These are phyloP conservation scores for Kuraishia borneana DNA, from an alignment of 805 yeast genomes.

Conservation along the genomic window DNA sequence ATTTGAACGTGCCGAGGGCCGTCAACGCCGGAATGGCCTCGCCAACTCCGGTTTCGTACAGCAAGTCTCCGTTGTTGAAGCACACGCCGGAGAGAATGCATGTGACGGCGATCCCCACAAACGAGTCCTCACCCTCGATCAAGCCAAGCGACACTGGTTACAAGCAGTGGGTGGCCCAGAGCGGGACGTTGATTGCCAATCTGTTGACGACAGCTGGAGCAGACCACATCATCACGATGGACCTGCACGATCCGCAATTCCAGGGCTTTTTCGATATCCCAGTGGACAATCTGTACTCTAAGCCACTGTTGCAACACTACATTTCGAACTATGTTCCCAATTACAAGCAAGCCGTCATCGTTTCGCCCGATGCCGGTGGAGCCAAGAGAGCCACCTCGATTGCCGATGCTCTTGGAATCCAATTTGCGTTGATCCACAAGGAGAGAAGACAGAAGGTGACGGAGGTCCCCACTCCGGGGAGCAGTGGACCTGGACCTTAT, in stretches of 20 bases:
- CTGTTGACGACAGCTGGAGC: constrained; percentile 88
- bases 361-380: constrained; percentile 98
- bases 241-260: constrained; percentile 93
- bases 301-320: constrained; percentile 80
- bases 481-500: background rate
- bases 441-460: constrained; percentile 56
- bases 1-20: constrained; percentile 1
- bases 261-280: constrained; percentile 97
- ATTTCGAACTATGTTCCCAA: constrained; percentile 70
- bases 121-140: constrained; percentile 7
- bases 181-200: constrained; percentile 87
- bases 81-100: constrained; percentile 1
- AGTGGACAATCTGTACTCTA: constrained; percentile 85
- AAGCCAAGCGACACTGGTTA: constrained; percentile 47
- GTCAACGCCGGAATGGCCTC: background rate
- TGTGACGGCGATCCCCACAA: constrained; percentile 8
- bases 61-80: constrained; percentile 3
- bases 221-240: constrained; percentile 95
- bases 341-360: constrained; percentile 76
- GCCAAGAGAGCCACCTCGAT: constrained; percentile 93
- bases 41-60: background rate
- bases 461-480: constrained; percentile 14
- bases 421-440: constrained; percentile 92
- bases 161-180: constrained; percentile 92
- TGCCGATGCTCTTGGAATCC: constrained; percentile 81